Conservation (phyloP, 2,329 filamentous ascomycete species). For the Colletotrichum chrysophilum region DNA sequence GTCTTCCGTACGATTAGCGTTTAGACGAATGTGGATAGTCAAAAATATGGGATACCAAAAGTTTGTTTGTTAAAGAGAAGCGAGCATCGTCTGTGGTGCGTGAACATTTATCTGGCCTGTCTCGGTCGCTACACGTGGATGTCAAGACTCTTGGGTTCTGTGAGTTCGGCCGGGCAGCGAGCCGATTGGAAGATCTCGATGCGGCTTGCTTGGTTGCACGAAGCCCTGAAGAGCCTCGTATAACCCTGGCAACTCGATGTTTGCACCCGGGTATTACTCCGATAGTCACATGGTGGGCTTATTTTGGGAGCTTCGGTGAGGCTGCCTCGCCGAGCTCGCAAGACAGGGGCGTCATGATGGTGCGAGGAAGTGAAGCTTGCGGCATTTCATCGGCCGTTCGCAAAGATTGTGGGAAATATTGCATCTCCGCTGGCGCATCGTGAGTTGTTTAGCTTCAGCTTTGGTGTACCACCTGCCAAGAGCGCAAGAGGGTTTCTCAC, state of each 20-base stretch:
- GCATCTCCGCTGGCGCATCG: neutral
- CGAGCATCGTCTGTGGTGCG: neutral
- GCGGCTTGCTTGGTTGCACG: neutral
- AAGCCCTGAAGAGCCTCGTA: neutral
- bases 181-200: neutral
- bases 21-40: constrained; percentile 44
- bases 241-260: neutral
- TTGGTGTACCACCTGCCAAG: neutral
- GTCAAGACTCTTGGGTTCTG: neutral
- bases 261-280: constrained; percentile 2
- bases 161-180: neutral
- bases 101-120: neutral
- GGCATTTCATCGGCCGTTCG: neutral
- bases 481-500: neutral
- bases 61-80: constrained; percentile 8
- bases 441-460: neutral
- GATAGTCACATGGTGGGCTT: neutral
- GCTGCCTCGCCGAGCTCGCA: neutral
- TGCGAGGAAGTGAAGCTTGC: neutral
- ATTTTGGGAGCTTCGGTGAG: neutral
- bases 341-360: neutral
- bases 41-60: constrained; percentile 20
- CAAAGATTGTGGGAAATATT: neutral
- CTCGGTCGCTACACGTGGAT: neutral
- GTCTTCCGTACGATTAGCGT: constrained; percentile 86